Evolutionary conservation across 2,329 filamentous ascomycete genomes (phyloP).

Genomic region (Arthroderma sp.): DNA sequence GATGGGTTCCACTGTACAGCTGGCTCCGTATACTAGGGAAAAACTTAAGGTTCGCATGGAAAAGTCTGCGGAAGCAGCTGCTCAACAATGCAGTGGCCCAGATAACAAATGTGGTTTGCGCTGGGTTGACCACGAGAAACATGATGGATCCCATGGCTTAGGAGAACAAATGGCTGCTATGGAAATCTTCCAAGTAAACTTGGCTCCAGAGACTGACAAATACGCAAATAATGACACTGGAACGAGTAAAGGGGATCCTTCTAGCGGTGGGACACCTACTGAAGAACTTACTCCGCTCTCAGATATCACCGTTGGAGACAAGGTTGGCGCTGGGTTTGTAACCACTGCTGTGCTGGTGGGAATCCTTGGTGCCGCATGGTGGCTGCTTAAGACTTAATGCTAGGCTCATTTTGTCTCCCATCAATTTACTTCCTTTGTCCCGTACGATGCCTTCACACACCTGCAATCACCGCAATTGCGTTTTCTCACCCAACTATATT

Average conservation of each 20-base stretch:
- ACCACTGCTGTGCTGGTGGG: constrained; percentile 46
- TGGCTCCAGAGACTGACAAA: constrained; percentile 27
- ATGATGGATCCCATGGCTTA: constrained; percentile 46
- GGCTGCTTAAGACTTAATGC: constrained; percentile 26
- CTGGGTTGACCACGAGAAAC: constrained; percentile 34
- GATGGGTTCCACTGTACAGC: constrained; percentile 43
- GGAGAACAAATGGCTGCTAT: constrained; percentile 60
- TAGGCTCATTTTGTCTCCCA: too few species aligned
- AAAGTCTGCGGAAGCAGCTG: constrained; percentile 42
- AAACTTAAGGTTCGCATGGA: constrained; percentile 40
- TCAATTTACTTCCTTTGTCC: too few species aligned
- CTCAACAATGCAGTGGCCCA: constrained; percentile 19
- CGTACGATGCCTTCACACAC: too few species aligned
- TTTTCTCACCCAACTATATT: too few species aligned
- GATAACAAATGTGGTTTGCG: constrained; percentile 15
- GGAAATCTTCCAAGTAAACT: constrained; percentile 49
- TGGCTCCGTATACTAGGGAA: constrained; percentile 43
- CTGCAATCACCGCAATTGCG: too few species aligned
- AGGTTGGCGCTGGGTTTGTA: constrained; percentile 53
- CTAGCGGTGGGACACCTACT: constrained; percentile 24
- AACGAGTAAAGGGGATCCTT: constrained; percentile 35
- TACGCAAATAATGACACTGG: constrained; percentile 36
- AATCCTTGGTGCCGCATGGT: constrained; percentile 43
- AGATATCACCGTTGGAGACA: constrained; percentile 46
- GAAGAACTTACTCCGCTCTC: constrained; percentile 21